phyloP scores from a whole-genome alignment of 352 stramenopile genomes.

The Blastocystis hominis region DNA sequence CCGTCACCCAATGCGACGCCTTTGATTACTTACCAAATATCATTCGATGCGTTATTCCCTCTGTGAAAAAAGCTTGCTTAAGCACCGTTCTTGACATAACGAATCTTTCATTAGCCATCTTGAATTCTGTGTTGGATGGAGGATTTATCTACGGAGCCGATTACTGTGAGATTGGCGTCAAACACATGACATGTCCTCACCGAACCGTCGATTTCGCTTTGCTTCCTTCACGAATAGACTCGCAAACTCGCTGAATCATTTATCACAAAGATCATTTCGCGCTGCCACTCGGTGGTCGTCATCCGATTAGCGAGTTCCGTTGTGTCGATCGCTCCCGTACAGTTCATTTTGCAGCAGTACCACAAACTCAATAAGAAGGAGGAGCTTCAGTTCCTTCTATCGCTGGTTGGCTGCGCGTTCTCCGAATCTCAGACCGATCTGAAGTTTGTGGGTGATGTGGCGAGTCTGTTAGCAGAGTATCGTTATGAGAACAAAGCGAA shows the following conservation, averaged over 20 bases:
- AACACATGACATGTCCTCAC: neutral
- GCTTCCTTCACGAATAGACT: neutral
- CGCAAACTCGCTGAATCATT: neutral
- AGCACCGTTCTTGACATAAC: neutral
- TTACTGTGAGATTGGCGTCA: neutral
- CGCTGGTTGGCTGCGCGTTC: neutral
- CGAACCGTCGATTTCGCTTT: neutral
- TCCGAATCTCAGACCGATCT: neutral
- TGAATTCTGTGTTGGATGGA: neutral
- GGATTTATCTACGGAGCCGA: slow-evolving; percentile 10
- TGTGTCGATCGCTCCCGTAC: neutral
- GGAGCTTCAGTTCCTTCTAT: neutral
- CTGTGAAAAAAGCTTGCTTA: neutral
- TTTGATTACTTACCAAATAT: slow-evolving; percentile 25
- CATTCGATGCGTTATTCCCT: neutral
- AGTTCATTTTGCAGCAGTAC: neutral
- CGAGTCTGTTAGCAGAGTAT: neutral
- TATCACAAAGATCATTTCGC: neutral
- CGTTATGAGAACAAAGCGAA: neutral
- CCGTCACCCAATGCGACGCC: neutral
- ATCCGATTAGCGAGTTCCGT: neutral
- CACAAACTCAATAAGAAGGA: neutral
- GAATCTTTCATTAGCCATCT: neutral
- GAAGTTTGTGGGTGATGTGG: neutral
- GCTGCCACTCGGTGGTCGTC: neutral